A percentile compares a stretch with the other conserved stretches of the same genome.
phyloP scores from a whole-genome alignment of 2,329 filamentous ascomycete genomes.

The Lachnum nothofagi region DNA sequence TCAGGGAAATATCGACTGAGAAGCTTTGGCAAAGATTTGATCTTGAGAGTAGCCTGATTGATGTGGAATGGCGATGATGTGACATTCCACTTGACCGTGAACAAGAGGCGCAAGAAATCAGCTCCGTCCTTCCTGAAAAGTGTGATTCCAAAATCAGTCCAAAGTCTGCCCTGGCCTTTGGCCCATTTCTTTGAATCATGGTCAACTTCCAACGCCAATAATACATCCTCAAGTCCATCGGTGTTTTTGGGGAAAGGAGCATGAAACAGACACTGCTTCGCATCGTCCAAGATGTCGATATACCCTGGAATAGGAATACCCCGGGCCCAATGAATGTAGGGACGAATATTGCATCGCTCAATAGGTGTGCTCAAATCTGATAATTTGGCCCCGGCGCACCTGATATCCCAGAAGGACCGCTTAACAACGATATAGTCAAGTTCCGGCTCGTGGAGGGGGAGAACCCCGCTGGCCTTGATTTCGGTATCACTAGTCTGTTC shows the following conservation, averaged over 20 bases:
- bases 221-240: constrained; percentile 21
- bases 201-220: constrained; percentile 22
- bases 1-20: constrained; percentile 28
- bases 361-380: constrained; percentile 15
- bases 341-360: constrained; percentile 15
- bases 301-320: constrained; percentile 11
- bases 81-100: constrained; percentile 30
- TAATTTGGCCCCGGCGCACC: constrained; percentile 18
- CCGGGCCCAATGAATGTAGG: constrained; percentile 18
- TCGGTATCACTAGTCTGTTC: not conserved
- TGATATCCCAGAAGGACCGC: constrained; percentile 21
- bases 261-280: constrained; percentile 14
- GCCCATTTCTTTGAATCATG: constrained; percentile 21
- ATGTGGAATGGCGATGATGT: constrained; percentile 24
- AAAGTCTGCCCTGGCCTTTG: constrained; percentile 25
- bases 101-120: constrained; percentile 23
- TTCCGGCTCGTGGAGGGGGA: not conserved
- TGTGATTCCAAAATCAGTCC: constrained; percentile 26
- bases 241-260: constrained; percentile 14
- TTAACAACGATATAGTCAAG: constrained; percentile 27
- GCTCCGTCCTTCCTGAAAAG: constrained; percentile 16
- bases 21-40: constrained; percentile 23
- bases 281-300: constrained; percentile 23
- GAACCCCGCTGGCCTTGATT: not conserved
- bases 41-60: constrained; percentile 13